These are phyloP conservation scores for Lunasporangiospora selenospora DNA, from an alignment of 192 early-diverging fungal species.

Conservation along the genomic window DNA sequence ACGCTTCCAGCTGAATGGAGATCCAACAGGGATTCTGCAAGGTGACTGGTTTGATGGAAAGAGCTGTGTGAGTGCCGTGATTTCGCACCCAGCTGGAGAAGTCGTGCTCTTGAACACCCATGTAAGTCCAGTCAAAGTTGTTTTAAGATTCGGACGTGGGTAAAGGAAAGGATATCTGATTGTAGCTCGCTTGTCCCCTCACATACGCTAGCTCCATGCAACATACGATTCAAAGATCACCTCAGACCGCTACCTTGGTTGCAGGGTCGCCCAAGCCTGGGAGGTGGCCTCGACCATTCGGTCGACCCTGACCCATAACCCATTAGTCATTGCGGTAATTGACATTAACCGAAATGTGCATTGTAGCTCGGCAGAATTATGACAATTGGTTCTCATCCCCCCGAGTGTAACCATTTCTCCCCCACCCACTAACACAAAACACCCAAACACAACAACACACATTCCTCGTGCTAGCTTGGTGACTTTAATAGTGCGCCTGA, in stretches of 20 bases:
- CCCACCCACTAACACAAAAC: background rate
- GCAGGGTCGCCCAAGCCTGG: slow-evolving; percentile 52
- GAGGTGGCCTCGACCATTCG: slow-evolving; percentile 40
- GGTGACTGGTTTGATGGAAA: slow-evolving; percentile 67
- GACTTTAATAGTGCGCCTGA: slow-evolving; percentile 59
- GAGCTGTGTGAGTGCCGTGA: slow-evolving; percentile 50
- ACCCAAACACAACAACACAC: background rate
- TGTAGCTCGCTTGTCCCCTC: background rate
- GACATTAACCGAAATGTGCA: no score
- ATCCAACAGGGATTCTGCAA: slow-evolving; percentile 53
- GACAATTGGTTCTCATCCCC: no score
- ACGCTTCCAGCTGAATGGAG: slow-evolving; percentile 54
- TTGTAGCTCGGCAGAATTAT: no score
- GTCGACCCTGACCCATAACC: slow-evolving; percentile 26
- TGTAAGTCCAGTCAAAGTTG: slow-evolving; percentile 51
- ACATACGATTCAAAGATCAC: slow-evolving; percentile 33
- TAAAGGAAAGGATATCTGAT: no score
- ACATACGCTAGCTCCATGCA: slow-evolving; percentile 47
- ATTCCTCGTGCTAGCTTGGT: slow-evolving; percentile 45
- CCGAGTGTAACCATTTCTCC: background rate
- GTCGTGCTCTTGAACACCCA: slow-evolving; percentile 65
- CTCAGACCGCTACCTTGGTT: slow-evolving; percentile 46
- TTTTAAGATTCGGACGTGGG: no score
- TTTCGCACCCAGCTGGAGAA: slow-evolving; percentile 57
- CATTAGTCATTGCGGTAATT: slow-evolving; percentile 53